Evolutionary conservation across 1,139 yeast species (phyloP), one percentile per base, ranked within the genome.

Genomic region (Magnusiomyces tetraspermus): DNA sequence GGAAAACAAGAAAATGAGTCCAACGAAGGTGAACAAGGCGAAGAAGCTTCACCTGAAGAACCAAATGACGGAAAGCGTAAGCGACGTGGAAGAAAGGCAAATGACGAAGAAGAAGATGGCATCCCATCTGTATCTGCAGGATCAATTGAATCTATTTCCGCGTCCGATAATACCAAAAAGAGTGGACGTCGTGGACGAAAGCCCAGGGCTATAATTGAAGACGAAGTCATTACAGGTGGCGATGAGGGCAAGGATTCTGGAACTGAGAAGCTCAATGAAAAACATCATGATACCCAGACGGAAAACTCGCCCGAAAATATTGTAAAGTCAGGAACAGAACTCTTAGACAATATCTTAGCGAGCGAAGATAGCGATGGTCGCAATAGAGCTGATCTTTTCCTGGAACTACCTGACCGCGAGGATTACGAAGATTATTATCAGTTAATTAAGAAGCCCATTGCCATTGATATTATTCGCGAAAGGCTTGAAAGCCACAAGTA

Each of bases 401-500:
- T 53, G 43, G 51, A 53, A 23, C 51, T 58, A 4, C 96, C 96
- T 8, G 78, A 94, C 0, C 80, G 77, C 61, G 77, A 77, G 64
- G 69, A 79, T 45, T 90, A 90, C 61, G 96, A 97, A 0, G 97
- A 90, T 66, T 90, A 90, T 66, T 90, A 87, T 66, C 77, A 82
- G 53, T 70, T 89, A 56, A 89, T 90, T 61, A 77, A 77, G 59
- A 77, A 80, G 59, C 96, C 96, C n/a, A 78, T 87, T 59, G 92
- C 96, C 0, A 75, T 89, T 58, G 87, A 83, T 57, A 75, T 76
- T 28, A 75, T 89, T 52, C 76, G 75, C 61, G 83, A 79, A 66
- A 76, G 86, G 60, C 74, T 86, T 50, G 71, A 73, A 26, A 48
- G 48, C 10, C 78, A 76, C 45, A 71, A 76, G 6, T 87, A 86